Percentiles rank a stretch among this genome's conserved stretches.
Evolutionary conservation across 805 yeast genomes (phyloP).

Genomic region (Sugiyamaella smithiae): DNA sequence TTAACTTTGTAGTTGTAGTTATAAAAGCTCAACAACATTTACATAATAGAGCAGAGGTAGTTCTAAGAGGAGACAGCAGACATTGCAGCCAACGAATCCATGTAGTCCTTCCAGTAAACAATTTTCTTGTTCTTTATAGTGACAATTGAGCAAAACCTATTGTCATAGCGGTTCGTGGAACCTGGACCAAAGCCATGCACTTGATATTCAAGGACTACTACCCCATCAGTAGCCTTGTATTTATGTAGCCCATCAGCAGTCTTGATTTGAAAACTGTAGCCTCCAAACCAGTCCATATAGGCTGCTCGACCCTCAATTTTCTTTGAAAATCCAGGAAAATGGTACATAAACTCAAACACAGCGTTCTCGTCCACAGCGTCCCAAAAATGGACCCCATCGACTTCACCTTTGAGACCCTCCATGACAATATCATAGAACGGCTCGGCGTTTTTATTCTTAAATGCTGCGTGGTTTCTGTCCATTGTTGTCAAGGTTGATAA

Average conservation of each 20-base stretch:
- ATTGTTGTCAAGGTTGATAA: slow-evolving; percentile 3
- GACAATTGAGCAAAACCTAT: slow-evolving; percentile 3
- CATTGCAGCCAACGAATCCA: slow-evolving; percentile 2
- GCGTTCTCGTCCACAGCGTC: slow-evolving; percentile 1
- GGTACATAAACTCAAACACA: neutral
- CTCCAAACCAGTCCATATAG: neutral
- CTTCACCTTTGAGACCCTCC: neutral
- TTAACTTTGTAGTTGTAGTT: no score
- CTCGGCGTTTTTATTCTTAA: neutral
- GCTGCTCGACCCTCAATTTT: neutral
- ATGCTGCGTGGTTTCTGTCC: neutral
- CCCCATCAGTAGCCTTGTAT: neutral
- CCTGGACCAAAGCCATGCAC: neutral
- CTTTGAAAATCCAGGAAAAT: neutral
- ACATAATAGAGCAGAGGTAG: no score
- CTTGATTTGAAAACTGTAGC: neutral
- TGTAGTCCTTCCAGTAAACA: neutral
- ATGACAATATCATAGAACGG: neutral
- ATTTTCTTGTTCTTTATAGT: neutral
- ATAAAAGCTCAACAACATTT: no score
- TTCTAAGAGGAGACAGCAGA: neutral
- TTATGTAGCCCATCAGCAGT: neutral
- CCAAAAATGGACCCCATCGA: slow-evolving; percentile 1
- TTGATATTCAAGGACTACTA: neutral
- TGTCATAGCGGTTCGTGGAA: neutral